Base-by-base conservation (phyloP, 768 basidiomycete genomes). In the Suillus discolor region DNA sequence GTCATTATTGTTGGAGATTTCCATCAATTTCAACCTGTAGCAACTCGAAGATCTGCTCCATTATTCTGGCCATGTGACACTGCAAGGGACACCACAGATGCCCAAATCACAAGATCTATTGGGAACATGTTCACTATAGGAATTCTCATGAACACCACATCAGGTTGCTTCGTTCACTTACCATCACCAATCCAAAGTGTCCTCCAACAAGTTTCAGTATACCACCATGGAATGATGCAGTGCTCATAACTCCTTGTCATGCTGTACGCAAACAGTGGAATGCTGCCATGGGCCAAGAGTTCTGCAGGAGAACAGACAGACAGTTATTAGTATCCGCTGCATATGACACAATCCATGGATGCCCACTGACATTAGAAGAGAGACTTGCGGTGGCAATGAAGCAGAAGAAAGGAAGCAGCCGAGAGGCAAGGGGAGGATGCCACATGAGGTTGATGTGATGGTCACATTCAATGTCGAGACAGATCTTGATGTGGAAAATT, bases 1-100 rank as follows among this genome's bases (percentile, higher is more conserved):
- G 70, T 84, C 6, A 78, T 83, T 28, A 4, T 28, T 83, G 7
- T 70, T 71, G 83, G 83, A 0, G 81, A 83, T 59, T 75, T 82
- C 15, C 81, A 84, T 62, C 83, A 68, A 38, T 75, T 63, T 62
- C 66, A 36, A 3, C 66, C 66, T 18, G 45, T 67, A 1, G 57
- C 38, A 2, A 9, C 68, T 67, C 5, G 31, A 20, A 20, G 18
- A 9, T 7, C 2, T 5, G 66, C 54, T 25, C 55, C 73, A 2
- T 39, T 74, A 11, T 74, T 66, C 54, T 65, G 47, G 20, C 70
- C 72, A 6, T 41, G 45, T 25, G 66, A 65, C 57, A 11, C 63
- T 61, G 38, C 65, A 41, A 38, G 31, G 6, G 62, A 66, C 45
- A 62, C 25, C 11, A 23, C 53, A 25, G 65, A 68, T 9, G 61